phyloP scores from a whole-genome alignment of 1,284 basidiomycete genomes.

The Cutaneotrichosporon cyanovorans region DNA sequence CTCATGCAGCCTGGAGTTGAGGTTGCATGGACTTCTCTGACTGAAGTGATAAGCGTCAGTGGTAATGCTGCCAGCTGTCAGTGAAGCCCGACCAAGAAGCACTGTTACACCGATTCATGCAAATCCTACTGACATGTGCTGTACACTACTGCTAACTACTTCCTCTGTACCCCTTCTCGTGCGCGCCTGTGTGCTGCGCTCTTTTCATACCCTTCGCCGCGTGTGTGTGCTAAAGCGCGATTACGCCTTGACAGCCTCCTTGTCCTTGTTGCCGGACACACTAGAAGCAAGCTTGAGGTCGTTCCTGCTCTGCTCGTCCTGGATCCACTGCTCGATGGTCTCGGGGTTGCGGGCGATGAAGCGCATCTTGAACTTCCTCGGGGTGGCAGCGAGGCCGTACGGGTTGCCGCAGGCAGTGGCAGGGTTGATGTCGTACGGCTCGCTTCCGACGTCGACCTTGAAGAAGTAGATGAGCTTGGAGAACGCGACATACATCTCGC shows the following conservation, averaged over 20 bases:
- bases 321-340: slow-evolving; percentile 16
- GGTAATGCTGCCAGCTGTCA: too few relatives aligned
- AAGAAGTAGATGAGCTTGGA: slow-evolving; percentile 17
- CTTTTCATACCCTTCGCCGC: too few relatives aligned
- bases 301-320: slow-evolving; percentile 14
- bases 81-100: too few relatives aligned
- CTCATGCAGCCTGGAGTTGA: too few relatives aligned
- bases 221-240: too few relatives aligned
- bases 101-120: too few relatives aligned
- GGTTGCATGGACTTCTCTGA: too few relatives aligned
- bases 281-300: slow-evolving; percentile 12
- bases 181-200: too few relatives aligned
- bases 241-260: neutral
- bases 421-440: slow-evolving; percentile 15
- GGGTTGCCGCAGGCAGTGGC: slow-evolving; percentile 13
- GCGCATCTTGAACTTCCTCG: slow-evolving; percentile 13
- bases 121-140: too few relatives aligned
- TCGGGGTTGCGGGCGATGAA: slow-evolving; percentile 16
- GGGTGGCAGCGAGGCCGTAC: slow-evolving; percentile 2
- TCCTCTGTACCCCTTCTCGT: too few relatives aligned
- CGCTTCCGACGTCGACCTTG: slow-evolving; percentile 14
- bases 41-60: too few relatives aligned
- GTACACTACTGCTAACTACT: too few relatives aligned
- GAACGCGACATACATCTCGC: slow-evolving; percentile 17
- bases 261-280: neutral